Evolutionary conservation across 1,139 yeast species (phyloP), one percentile per base, ranked within the genome.

Genomic region (Yamadazyma jaroonii): DNA sequence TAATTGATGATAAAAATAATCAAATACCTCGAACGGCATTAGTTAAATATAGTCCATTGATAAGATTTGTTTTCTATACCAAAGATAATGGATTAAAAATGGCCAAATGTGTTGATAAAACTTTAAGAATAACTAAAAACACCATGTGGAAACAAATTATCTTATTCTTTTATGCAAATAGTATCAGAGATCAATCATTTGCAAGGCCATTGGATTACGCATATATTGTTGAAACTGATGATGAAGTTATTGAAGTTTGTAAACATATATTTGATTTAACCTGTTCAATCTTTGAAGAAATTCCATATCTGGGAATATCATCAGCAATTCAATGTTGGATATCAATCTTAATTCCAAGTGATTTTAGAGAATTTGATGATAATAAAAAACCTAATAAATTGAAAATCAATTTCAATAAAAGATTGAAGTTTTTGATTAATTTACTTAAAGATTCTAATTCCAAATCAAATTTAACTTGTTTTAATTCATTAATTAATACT

Each of bases 111-210:
- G 54, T 75, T 30, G 60, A 64, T 47, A 59, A 59, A 12, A 54
- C 72, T 12, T 48, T 75, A 13, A 67, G 69, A 3, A 52, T 61
- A 21, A 63, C 78, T 22, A 72, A 67, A 44, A 72, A 76, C 39
- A 67, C 65, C 13, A 62, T 78, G 5, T 84, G 86, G 72, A 74
- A 71, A 43, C 76, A 74, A 48, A 61, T 77, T 10, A 55, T 79
- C 3, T 61, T 79, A 25, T 66, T 72, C 14, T 81, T 76, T 47
- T 65, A 75, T 41, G 59, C 80, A 20, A 66, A 66, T 37, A 62
- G 77, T 32, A 55, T 81, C 9, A 66, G 71, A 46, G 69, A 71
- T 42, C 85, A 86, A 77, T 62, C 76, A 13, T 62, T 73, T 36
- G 66, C 81, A n/a, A 64, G 83, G 47, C 79, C 87, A 0, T 55